Evolutionary conservation across 1,139 yeast genomes (phyloP).

Genomic region (Scheffersomyces lignicola): DNA sequence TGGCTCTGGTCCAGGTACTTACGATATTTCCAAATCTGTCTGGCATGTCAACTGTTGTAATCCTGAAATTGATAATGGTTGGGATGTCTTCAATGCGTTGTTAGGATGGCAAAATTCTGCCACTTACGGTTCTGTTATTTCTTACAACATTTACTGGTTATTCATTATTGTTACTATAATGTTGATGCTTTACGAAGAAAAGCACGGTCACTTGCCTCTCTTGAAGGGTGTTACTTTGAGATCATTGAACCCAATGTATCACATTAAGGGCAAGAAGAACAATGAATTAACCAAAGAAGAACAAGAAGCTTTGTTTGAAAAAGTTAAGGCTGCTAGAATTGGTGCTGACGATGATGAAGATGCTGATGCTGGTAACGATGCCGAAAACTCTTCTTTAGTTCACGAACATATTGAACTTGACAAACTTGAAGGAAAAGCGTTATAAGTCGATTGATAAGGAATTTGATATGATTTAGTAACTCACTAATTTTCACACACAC

Average conservation of each 20-base stretch:
- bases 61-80: conserved; percentile 79
- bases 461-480: background rate
- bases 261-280: conserved; percentile 67
- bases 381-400: conserved; percentile 1
- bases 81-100: conserved; percentile 85
- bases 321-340: conserved; percentile 28
- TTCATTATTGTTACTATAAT: conserved; percentile 49
- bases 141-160: conserved; percentile 81
- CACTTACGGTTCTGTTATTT: conserved; percentile 76
- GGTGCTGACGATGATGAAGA: conserved; percentile 15
- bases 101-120: conserved; percentile 93
- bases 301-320: conserved; percentile 52
- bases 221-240: conserved; percentile 50
- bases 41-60: conserved; percentile 94
- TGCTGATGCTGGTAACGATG: conserved; percentile 7
- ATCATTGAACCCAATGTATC: conserved; percentile 69
- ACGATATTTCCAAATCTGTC: conserved; percentile 66
- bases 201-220: conserved; percentile 38
- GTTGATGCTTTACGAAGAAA: conserved; percentile 69
- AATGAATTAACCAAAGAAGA: conserved; percentile 54
- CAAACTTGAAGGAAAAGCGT: background rate
- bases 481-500: background rate
- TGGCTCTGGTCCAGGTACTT: conserved; percentile 88
- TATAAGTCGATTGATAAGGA: background rate
- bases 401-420: conserved; percentile 2